Base-by-base conservation (phyloP, 768 basidiomycete species). In the Termitomyces sp. region DNA sequence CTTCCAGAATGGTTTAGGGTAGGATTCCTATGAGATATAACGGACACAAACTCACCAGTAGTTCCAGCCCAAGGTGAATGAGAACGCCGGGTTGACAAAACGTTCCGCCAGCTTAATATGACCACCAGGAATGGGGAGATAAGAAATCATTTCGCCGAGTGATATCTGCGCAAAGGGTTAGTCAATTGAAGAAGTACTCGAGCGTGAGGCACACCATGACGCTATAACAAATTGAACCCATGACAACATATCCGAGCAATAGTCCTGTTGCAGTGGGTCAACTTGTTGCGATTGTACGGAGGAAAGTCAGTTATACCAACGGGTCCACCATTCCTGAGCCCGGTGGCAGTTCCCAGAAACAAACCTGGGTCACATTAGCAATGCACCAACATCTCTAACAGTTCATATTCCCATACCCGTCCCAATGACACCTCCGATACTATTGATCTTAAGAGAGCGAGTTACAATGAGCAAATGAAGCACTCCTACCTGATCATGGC, bases 31-130 rank as follows among this genome's bases (percentile, higher is more conserved):
- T 36, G n/a, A 20, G 6, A 45, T 57, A 38, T 15, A 32, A n/a
- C 20, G 33, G 28, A 22, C 9, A 57, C 12, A 52, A 18, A 33
- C 54, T 38, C 62, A 76, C 81, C 78, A 79, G 65, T 81, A 82
- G 62, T 81, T 82, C 80, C 79, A 82, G 39, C 81, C 81, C 81
- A 82, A 79, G 0, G 80, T 75, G 62, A 83, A 81, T 2, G 90
- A 89, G 62, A 91, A 76, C 1, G 90, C 88, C 16, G 85, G 88
- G 62, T 91, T 84, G 8, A 94, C 87, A 67, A 94, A 94, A 36
- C 92, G 89, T 70, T 89, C 91, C 0, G 92, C 87, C 18, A 94
- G 75, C 62, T 80, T 90, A 72, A 93, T 92, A 66, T 92, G 91
- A 2, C 84, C 92, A 60, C 92, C 92, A 32, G 90, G 81, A 54